A percentile compares a stretch with the other conserved stretches of the same genome.
phyloP scores from a whole-genome alignment of 768 basidiomycete genomes.

The Chalciporus pseudorubinellus region DNA sequence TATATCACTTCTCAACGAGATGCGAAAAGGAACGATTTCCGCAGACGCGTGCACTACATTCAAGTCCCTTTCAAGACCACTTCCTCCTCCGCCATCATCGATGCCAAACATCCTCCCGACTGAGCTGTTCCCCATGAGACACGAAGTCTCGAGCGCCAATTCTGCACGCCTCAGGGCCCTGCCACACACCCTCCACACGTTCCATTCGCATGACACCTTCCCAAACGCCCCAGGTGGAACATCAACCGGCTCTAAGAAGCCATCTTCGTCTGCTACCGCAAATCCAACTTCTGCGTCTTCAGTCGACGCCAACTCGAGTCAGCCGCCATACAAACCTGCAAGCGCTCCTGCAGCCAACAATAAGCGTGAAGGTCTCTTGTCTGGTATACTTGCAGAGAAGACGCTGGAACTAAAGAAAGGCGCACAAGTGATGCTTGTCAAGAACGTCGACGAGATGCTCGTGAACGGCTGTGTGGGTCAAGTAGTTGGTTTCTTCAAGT shows the following conservation, averaged over 20 bases:
- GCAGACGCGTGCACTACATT: conserved; percentile 46
- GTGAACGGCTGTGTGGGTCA: conserved; percentile 69
- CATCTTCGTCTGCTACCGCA: not conserved
- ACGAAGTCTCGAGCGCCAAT: conserved; percentile 70
- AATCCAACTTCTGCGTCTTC: not conserved
- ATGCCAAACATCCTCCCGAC: conserved; percentile 43
- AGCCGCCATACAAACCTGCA: conserved; percentile 33
- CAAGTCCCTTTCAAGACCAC: conserved; percentile 38
- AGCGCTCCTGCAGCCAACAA: conserved; percentile 19
- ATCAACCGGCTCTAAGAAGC: conserved; percentile 2
- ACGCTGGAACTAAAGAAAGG: conserved; percentile 55
- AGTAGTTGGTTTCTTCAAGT: conserved; percentile 51
- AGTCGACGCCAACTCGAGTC: not conserved
- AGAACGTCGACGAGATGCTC: conserved; percentile 59
- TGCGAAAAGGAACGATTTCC: conserved; percentile 60
- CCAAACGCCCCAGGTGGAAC: conserved; percentile 6
- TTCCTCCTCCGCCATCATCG: conserved; percentile 21
- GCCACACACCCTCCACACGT: conserved; percentile 40
- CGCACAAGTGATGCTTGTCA: conserved; percentile 69
- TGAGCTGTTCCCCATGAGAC: conserved; percentile 61
- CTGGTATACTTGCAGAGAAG: conserved; percentile 60
- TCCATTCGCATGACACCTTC: conserved; percentile 51
- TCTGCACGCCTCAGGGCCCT: conserved; percentile 49
- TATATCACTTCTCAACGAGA: conserved; percentile 71
- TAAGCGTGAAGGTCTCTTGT: conserved; percentile 52